Conservation (phyloP, 768 basidiomycete genomes). For the Amanita rimosa region DNA sequence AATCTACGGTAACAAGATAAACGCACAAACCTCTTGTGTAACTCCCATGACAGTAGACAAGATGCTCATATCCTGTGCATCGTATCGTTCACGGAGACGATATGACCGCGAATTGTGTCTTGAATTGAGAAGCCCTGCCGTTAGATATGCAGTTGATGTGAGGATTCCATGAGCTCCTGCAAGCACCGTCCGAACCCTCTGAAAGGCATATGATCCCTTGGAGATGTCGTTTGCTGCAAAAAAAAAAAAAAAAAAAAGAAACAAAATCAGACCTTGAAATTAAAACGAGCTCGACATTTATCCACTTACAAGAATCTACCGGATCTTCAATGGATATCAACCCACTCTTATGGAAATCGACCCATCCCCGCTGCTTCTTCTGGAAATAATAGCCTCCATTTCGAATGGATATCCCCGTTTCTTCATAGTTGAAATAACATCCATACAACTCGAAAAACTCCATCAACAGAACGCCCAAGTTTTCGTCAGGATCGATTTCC, state of each 20-base stretch:
- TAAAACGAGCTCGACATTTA: constrained; percentile 1
- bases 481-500: constrained; percentile 79
- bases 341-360: constrained; percentile 39
- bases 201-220: constrained; percentile 74
- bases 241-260: no score
- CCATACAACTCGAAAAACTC: constrained; percentile 99
- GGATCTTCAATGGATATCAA: constrained; percentile 91
- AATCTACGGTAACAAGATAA: background rate
- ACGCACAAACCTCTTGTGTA: constrained; percentile 56
- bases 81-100: constrained; percentile 27
- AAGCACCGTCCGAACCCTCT: constrained; percentile 71
- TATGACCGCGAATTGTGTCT: constrained; percentile 39
- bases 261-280: constrained; percentile 5
- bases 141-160: constrained; percentile 58
- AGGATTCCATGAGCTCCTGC: constrained; percentile 75
- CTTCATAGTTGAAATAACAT: constrained; percentile 80
- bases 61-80: constrained; percentile 65
- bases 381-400: constrained; percentile 85
- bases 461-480: constrained; percentile 88
- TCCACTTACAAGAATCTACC: constrained; percentile 64
- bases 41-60: constrained; percentile 72
- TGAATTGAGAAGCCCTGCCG: constrained; percentile 51
- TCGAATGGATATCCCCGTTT: constrained; percentile 80
- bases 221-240: constrained; percentile 85
- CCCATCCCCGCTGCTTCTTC: constrained; percentile 79